Conservation (phyloP, 768 basidiomycete species). For the Cyclocybe cylindracea region DNA sequence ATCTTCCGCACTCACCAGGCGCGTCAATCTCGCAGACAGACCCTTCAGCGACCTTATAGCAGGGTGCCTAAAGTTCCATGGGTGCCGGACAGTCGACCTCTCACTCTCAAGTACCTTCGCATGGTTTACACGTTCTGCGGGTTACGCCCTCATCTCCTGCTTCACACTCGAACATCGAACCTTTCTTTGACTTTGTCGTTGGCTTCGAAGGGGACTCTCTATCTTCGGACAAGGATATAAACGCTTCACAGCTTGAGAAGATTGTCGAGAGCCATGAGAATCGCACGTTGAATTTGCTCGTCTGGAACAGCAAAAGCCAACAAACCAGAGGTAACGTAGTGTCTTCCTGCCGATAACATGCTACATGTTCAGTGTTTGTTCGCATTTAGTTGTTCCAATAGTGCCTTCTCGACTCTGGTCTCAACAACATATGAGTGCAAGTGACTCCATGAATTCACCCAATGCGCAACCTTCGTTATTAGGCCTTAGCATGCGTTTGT, state of each 20-base stretch:
- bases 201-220: conserved; percentile 78
- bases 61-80: conserved; percentile 38
- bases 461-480: conserved; percentile 82
- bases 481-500: conserved; percentile 91
- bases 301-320: conserved; percentile 84
- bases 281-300: conserved; percentile 63
- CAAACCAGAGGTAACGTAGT: conserved; percentile 58
- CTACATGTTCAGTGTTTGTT: conserved; percentile 3
- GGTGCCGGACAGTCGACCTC: conserved; percentile 74
- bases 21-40: neutral
- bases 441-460: conserved; percentile 38
- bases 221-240: conserved; percentile 54
- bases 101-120: conserved; percentile 48
- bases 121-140: conserved; percentile 83
- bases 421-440: conserved; percentile 37
- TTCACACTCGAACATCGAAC: conserved; percentile 79
- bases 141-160: conserved; percentile 91
- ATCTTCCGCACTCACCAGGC: neutral
- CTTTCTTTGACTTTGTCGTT: conserved; percentile 96
- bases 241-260: conserved; percentile 70
- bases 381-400: conserved; percentile 71
- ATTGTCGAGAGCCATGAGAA: conserved; percentile 86
- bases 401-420: conserved; percentile 87
- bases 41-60: neutral
- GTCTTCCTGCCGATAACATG: neutral